Conservation (phyloP, 192 early-diverging fungal species). For the Spizellomyces punctatus region DNA sequence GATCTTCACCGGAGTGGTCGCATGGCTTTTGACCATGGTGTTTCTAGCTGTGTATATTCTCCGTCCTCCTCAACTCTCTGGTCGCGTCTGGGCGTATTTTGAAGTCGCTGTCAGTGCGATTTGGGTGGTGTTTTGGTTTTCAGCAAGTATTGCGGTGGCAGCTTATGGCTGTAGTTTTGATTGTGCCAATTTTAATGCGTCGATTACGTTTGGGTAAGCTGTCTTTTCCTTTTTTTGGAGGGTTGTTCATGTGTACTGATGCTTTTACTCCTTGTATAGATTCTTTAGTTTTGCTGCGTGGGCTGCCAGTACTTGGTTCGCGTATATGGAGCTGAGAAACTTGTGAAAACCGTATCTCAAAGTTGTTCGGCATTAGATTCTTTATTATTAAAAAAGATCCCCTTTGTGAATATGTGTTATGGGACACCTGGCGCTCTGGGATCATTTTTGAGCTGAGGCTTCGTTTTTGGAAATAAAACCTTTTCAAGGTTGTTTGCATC, state of each 20-base stretch:
- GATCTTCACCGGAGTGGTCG: slow-evolving; percentile 12
- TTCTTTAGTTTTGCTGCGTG: slow-evolving; percentile 10
- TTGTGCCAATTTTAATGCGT: neutral
- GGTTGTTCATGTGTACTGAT: neutral
- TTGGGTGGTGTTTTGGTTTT: slow-evolving; percentile 14
- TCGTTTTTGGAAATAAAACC: no score
- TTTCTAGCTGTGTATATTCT: neutral
- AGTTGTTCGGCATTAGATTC: no score
- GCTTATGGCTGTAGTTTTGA: neutral
- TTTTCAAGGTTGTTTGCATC: no score
- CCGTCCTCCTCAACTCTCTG: neutral
- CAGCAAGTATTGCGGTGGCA: slow-evolving; percentile 6
- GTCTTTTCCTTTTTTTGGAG: neutral
- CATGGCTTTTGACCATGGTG: slow-evolving; percentile 3
- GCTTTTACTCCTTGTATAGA: neutral
- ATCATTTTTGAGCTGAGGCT: no score
- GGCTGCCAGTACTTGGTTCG: slow-evolving; percentile 10
- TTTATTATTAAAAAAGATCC: no score
- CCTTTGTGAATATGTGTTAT: no score
- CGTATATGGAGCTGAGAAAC: slow-evolving; percentile 4
- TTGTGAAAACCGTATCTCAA: neutral
- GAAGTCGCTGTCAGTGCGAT: slow-evolving; percentile 1
- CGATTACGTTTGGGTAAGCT: slow-evolving; percentile 11
- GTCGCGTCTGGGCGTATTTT: neutral
- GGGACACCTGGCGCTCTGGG: no score